A percentile compares a stretch with the other conserved stretches of the same genome.
Evolutionary conservation across 2,329 filamentous ascomycete species (phyloP).

Genomic region (Colletotrichum spaethianum): DNA sequence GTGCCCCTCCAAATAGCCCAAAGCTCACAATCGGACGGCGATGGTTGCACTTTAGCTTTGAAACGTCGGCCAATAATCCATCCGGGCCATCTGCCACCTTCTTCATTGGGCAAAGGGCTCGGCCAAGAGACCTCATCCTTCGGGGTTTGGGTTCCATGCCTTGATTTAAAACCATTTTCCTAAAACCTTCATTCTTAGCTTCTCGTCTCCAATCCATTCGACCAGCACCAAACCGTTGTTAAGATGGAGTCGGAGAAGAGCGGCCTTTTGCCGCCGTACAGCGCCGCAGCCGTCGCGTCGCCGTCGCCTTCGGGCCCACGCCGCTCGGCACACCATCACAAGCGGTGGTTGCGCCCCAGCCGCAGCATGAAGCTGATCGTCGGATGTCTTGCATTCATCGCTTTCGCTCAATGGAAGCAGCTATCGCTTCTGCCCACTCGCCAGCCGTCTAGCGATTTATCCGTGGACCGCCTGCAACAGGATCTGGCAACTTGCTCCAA

Average conservation of each 20-base stretch:
- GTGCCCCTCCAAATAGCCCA: conserved; percentile 19
- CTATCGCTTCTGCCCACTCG: conserved; percentile 42
- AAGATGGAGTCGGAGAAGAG: conserved; percentile 54
- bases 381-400: conserved; percentile 65
- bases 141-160: not conserved
- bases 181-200: not conserved
- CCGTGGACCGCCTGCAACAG: conserved; percentile 64
- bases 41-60: conserved; percentile 27
- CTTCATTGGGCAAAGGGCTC: conserved; percentile 33
- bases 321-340: conserved; percentile 10
- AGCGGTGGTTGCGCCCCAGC: conserved; percentile 33
- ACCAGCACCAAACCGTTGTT: not conserved
- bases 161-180: conserved; percentile 13
- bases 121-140: conserved; percentile 23
- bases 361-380: conserved; percentile 51
- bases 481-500: conserved; percentile 70
- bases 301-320: conserved; percentile 44
- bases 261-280: conserved; percentile 60
- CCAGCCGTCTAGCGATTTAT: conserved; percentile 56
- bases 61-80: conserved; percentile 38
- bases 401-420: conserved; percentile 64
- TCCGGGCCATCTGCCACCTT: conserved; percentile 36
- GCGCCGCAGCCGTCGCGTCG: conserved; percentile 47
- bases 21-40: conserved; percentile 20
- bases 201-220: conserved; percentile 5